Conservation (phyloP, 352 stramenopile genomes). For the Phytopythium ostracodes region DNA sequence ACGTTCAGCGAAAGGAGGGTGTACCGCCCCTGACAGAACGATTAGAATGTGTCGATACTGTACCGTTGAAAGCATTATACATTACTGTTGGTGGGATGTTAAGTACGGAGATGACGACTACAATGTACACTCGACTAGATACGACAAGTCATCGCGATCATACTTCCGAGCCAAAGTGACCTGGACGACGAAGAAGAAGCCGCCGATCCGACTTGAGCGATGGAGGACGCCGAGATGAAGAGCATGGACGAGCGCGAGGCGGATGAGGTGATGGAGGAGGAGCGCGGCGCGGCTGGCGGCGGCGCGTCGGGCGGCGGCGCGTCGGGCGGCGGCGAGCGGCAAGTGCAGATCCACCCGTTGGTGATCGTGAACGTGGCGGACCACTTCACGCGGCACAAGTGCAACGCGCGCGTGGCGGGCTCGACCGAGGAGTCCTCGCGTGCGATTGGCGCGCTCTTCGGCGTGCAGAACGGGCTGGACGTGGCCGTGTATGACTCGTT, state of each 20-base stretch:
- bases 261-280: conserved; percentile 43
- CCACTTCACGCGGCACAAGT: conserved; percentile 90
- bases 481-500: conserved; percentile 87
- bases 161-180: too few species aligned
- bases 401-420: conserved; percentile 39
- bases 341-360: conserved; percentile 82
- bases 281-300: conserved; percentile 28
- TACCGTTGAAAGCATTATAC: too few species aligned
- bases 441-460: conserved; percentile 91
- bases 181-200: neutral
- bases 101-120: too few species aligned
- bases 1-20: neutral
- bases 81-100: too few species aligned
- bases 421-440: conserved; percentile 34
- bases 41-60: too few species aligned
- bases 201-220: too few species aligned
- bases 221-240: conserved; percentile 62
- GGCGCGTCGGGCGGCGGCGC: conserved; percentile 31
- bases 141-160: too few species aligned
- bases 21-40: too few species aligned
- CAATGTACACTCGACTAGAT: too few species aligned
- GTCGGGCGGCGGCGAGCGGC: conserved; percentile 45
- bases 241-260: conserved; percentile 24
- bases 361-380: conserved; percentile 94
- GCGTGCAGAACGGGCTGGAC: conserved; percentile 79